These are phyloP conservation scores for Mycena albidolilacea DNA, from an alignment of 768 basidiomycete genomes.

Conservation along the genomic window DNA sequence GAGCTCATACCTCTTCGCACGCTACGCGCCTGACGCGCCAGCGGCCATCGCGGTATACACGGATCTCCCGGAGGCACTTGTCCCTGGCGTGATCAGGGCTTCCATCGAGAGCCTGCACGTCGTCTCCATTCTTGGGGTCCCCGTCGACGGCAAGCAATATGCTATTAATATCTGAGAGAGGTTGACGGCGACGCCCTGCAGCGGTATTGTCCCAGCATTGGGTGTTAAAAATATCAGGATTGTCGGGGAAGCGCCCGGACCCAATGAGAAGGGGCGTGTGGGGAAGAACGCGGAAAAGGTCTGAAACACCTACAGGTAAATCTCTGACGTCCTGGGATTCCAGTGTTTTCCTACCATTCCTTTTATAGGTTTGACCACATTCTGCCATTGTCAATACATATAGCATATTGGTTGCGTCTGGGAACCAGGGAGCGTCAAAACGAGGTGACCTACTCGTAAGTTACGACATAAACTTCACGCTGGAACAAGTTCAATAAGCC, in stretches of 20 bases:
- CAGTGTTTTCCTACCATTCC: no score
- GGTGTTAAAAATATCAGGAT: neutral
- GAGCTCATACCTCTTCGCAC: slow-evolving; percentile 27
- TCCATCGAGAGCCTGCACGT: slow-evolving; percentile 16
- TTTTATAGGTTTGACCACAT: no score
- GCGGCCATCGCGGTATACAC: slow-evolving; percentile 36
- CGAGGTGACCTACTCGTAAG: no score
- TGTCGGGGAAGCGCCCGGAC: neutral
- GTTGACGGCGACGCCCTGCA: neutral
- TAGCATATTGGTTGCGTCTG: no score
- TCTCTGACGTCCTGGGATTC: no score
- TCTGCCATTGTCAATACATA: no score
- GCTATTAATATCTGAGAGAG: neutral
- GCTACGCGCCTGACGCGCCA: slow-evolving; percentile 38
- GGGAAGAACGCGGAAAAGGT: neutral
- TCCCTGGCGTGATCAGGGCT: slow-evolving; percentile 31
- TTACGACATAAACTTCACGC: no score
- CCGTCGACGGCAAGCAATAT: neutral
- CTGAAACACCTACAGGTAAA: no score
- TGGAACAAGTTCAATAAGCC: no score
- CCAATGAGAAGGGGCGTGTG: neutral
- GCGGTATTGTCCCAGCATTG: neutral
- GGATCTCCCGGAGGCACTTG: slow-evolving; percentile 30
- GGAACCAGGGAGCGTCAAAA: no score
- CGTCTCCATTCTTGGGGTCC: slow-evolving; percentile 18